Base-by-base conservation (phyloP, 352 stramenopile genomes). In the Globisporangium paroecandrum region DNA sequence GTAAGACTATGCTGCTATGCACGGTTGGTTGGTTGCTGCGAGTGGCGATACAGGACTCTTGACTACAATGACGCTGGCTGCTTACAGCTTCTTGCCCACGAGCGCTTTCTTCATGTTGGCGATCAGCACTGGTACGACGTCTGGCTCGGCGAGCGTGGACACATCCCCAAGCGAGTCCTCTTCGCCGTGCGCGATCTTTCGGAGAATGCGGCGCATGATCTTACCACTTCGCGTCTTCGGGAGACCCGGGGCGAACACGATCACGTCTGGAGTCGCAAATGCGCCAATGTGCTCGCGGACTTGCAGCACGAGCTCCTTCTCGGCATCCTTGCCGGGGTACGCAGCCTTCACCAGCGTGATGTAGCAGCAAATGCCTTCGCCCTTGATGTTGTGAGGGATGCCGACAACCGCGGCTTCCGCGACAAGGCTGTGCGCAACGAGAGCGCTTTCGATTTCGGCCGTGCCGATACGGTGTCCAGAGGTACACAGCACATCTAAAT, bases 191-290 rank as follows among this genome's bases (percentile, higher is more conserved):
- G 97, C 94, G 69, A 99, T 98, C 83, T 99, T 99, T 60, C 98
- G 93, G 49, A 99, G 86, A 72, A 99, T 97, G 54, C 98, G 91
- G 51, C 97, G 92, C 97, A 99, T 99, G 73, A 99, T 99, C 85
- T 99, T 98, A 67, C 97, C 97, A 72, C 87, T 98, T 57, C 97
- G 89, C 1, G 97, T 99, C 92, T 99, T 99, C 5, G 97, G 97
- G 12, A 99, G 79, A n/a, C 80, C 87, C 1, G 88, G 82, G 15
- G 90, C 87, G 27, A 97, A 85, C 22, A 99, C 83, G 61, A 99
- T 98, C 66, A 98, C 82, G 71, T 99, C 97, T 46, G 97, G 97
- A 10, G 93, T 90, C 5, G 97, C 98, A 77, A 99, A 99, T 18
- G 96, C 90, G 43, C 97, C 97, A 69, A 99, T 99, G 62, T 90